These are phyloP conservation scores for Lomentospora prolificans DNA, from an alignment of 2,329 filamentous ascomycete genomes.

Conservation along the genomic window DNA sequence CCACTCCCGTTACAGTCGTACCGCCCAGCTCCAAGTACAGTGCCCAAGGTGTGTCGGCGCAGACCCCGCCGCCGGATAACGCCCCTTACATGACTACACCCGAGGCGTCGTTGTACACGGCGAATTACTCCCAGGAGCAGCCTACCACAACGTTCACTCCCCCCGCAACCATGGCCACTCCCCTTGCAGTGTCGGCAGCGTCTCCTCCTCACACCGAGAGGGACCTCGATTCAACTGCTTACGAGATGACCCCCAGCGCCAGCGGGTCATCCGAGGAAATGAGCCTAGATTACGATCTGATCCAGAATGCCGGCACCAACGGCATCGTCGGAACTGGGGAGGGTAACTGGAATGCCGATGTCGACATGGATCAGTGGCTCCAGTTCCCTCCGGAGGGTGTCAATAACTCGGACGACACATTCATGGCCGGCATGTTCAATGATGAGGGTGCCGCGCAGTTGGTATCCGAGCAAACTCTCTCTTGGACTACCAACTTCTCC, in stretches of 20 bases:
- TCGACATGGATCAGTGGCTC: conserved; percentile 50
- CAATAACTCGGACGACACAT: conserved; percentile 26
- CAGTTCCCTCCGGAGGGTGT: conserved; percentile 44
- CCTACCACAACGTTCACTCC: conserved; percentile 1
- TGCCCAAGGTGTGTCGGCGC: conserved; percentile 17
- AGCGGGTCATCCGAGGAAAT: conserved; percentile 33
- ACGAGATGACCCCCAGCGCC: conserved; percentile 32
- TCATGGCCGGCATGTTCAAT: conserved; percentile 24
- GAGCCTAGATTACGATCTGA: conserved; percentile 35
- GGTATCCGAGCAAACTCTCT: not conserved
- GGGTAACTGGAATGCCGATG: conserved; percentile 46
- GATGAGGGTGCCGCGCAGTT: conserved; percentile 10
- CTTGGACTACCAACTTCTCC: conserved; percentile 4
- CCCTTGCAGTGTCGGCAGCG: conserved; percentile 6
- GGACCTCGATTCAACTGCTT: conserved; percentile 27
- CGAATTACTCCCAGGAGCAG: conserved; percentile 13
- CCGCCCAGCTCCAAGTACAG: conserved; percentile 23
- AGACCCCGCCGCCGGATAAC: conserved; percentile 46
- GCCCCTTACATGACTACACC: conserved; percentile 31
- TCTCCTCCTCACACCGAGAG: conserved; percentile 35
- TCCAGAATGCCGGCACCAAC: conserved; percentile 16
- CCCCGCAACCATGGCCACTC: not conserved
- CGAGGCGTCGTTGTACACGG: conserved; percentile 25
- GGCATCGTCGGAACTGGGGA: conserved; percentile 28
- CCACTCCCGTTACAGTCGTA: conserved; percentile 24